Conservation (phyloP, 2,329 filamentous ascomycete genomes). For the Fusarium mexicanum region DNA sequence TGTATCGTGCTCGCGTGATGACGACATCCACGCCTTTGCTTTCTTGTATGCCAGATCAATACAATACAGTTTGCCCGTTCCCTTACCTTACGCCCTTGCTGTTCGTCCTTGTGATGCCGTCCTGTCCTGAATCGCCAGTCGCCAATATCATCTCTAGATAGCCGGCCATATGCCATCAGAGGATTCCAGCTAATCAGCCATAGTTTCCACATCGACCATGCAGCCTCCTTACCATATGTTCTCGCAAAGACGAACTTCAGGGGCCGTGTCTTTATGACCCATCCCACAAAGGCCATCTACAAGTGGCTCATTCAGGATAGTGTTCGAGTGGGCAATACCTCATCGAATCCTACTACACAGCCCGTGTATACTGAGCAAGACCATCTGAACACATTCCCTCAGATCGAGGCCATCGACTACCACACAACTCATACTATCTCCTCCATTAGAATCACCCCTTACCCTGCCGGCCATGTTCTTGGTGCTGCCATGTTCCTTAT, state of each 20-base stretch:
- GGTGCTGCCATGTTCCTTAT: constrained; percentile 98
- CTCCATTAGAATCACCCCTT: constrained; percentile 95
- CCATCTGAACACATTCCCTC: constrained; percentile 89
- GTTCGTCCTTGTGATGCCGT: constrained; percentile 42
- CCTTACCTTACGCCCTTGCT: constrained; percentile 37
- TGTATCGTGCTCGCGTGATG: constrained; percentile 39
- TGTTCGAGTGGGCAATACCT: constrained; percentile 83
- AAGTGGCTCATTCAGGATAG: constrained; percentile 99
- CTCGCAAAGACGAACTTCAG: constrained; percentile 98
- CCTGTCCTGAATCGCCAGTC: constrained; percentile 36
- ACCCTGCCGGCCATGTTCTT: constrained; percentile 96
- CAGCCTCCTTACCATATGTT: constrained; percentile 97
- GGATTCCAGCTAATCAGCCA: constrained; percentile 39
- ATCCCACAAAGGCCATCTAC: constrained; percentile 99
- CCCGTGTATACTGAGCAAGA: constrained; percentile 95
- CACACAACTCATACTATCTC: constrained; percentile 98
- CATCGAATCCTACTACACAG: constrained; percentile 71
- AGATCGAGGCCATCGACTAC: constrained; percentile 98
- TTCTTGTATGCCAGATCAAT: constrained; percentile 51
- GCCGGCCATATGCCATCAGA: constrained; percentile 17
- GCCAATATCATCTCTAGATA: constrained; percentile 15
- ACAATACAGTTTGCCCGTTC: constrained; percentile 48
- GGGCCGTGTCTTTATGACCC: constrained; percentile 98
- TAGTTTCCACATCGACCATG: constrained; percentile 98
- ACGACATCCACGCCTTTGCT: constrained; percentile 40